These are phyloP conservation scores for Ophiostoma himal-ulmi DNA, from an alignment of 2,329 filamentous ascomycete species.

Conservation along the genomic window DNA sequence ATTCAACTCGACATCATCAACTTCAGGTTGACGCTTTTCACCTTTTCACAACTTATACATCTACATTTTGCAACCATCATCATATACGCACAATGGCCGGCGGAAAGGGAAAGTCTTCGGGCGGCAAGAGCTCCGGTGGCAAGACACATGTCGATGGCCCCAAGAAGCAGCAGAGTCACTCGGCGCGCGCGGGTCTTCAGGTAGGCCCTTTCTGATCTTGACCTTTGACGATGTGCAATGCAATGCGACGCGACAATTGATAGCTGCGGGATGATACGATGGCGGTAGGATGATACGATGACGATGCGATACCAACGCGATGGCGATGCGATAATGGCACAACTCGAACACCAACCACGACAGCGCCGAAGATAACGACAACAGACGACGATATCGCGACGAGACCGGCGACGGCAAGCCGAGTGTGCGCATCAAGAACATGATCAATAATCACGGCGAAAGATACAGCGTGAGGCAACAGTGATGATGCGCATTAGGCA, in stretches of 20 bases:
- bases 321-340: neutral
- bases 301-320: neutral
- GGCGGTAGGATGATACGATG: neutral
- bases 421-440: neutral
- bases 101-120: slow-evolving; percentile 88
- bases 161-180: slow-evolving; percentile 93
- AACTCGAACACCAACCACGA: neutral
- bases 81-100: slow-evolving; percentile 52
- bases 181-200: slow-evolving; percentile 89
- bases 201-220: slow-evolving; percentile 48
- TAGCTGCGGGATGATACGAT: neutral
- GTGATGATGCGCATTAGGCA: neutral
- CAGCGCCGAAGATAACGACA: neutral
- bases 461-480: neutral
- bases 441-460: neutral
- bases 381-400: neutral
- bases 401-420: too few species aligned
- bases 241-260: neutral
- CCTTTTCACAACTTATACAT: neutral
- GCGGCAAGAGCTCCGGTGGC: slow-evolving; percentile 80
- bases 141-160: slow-evolving; percentile 63
- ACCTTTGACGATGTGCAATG: neutral
- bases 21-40: neutral
- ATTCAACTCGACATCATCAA: neutral
- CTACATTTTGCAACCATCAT: neutral